Evolutionary conservation across 192 early-diverging fungal genomes (phyloP), one percentile per base, ranked within the genome.

Genomic region (Linderina pennispora): DNA sequence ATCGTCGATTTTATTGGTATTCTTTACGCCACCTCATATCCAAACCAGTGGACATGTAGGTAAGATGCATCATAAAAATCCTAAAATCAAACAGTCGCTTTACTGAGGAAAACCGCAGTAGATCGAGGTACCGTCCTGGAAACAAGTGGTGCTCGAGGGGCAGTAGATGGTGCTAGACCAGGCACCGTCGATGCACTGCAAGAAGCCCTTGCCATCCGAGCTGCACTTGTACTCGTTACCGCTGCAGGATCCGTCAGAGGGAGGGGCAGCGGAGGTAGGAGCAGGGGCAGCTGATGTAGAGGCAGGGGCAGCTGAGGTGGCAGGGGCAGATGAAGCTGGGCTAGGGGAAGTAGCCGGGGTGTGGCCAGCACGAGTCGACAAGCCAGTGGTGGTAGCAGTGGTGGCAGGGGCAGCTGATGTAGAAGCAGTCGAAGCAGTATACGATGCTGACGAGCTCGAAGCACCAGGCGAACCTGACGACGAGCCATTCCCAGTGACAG

Each of bases 401-500:
- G 28, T 31, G 6, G 28, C 5, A 5, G 28, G 28, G 6, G 28
- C 11, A 11, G 28, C 11, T 11, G 28, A 31, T 5, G 28, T 31
- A 11, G 28, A 31, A 11, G 28, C 11, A 8, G 28, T 31, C 28
- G 28, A 31, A 31, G 28, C 28, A 31, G 28, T 11, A 31, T 5
- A 31, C 11, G 28, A 31, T 5, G 28, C 11, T 31, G 28, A 8
- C 28, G 28, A 31, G 28, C 28, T 31, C 6, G 6, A 8, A 11
- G 6, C 11, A 11, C 28, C 28, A n/a, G n/a, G n/a, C n/a, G n/a
- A n/a, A 11, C 28, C 28, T 5, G 6, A 8, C 7, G 9, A 11
- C 18, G 31, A 45, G 1, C 45, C 51, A 15, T 2, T 37, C 2
- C 44, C 51, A 16, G 51, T 44, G 24, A 53, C 25, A 1, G 41